Evolutionary conservation across 2,329 filamentous ascomycete species (phyloP).

Genomic region (Monosporascus sp.): DNA sequence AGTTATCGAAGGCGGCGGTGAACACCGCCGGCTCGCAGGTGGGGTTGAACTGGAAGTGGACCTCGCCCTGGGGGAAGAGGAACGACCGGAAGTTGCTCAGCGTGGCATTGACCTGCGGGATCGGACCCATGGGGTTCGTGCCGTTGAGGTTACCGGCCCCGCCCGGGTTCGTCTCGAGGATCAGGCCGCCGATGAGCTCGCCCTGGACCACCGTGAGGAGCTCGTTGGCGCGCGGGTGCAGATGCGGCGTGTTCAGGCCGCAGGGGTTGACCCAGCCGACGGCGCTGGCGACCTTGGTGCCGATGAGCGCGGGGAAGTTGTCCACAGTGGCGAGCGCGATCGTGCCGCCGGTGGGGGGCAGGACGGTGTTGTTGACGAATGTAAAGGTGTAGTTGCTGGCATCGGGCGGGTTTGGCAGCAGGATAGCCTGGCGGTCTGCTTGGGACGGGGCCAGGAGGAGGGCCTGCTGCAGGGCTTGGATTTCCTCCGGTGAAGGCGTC

Average conservation of each 20-base stretch:
- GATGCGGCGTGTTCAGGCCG: slow-evolving; percentile 40
- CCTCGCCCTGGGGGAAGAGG: slow-evolving; percentile 37
- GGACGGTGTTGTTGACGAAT: slow-evolving; percentile 15
- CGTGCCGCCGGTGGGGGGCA: slow-evolving; percentile 7
- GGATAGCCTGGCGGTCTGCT: background rate
- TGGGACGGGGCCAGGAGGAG: background rate
- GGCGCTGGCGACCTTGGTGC: slow-evolving; percentile 34
- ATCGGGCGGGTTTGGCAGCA: background rate
- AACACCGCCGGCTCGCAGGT: slow-evolving; percentile 37
- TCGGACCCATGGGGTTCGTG: slow-evolving; percentile 17
- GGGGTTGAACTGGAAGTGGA: slow-evolving; percentile 42
- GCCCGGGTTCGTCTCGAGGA: slow-evolving; percentile 24
- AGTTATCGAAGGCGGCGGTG: slow-evolving; percentile 35
- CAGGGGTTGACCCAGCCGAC: slow-evolving; percentile 39
- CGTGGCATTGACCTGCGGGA: slow-evolving; percentile 22
- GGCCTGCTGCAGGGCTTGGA: background rate
- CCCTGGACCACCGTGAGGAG: slow-evolving; percentile 36
- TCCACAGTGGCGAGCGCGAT: slow-evolving; percentile 16
- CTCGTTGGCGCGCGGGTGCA: slow-evolving; percentile 36
- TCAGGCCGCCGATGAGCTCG: slow-evolving; percentile 30
- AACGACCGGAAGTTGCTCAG: slow-evolving; percentile 30
- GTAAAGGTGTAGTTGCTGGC: slow-evolving; percentile 14
- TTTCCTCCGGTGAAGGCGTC: background rate
- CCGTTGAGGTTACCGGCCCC: slow-evolving; percentile 21
- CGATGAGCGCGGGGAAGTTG: slow-evolving; percentile 36